phyloP scores from a whole-genome alignment of 1,139 yeast species.

The Eremothecium gossypii region DNA sequence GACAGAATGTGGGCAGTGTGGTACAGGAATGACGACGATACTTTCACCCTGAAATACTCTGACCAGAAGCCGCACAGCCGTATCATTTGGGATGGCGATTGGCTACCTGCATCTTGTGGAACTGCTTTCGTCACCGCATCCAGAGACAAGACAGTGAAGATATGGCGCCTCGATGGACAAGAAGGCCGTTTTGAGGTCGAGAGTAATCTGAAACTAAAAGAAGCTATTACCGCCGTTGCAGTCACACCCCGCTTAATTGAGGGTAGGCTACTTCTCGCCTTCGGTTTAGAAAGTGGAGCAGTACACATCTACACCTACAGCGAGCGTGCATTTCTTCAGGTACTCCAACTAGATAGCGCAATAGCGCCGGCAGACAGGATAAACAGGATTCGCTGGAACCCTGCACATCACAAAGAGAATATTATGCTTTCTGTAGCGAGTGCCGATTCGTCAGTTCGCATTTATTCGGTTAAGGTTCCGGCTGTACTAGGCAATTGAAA shows the following conservation, averaged over 20 bases:
- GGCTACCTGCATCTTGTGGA: constrained; percentile 47
- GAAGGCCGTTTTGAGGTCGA: constrained; percentile 25
- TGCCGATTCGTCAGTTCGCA: constrained; percentile 58
- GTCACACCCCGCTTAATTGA: constrained; percentile 32
- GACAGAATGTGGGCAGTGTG: constrained; percentile 83
- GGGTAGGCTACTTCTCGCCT: constrained; percentile 39
- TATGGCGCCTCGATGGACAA: constrained; percentile 43
- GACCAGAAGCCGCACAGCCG: constrained; percentile 76
- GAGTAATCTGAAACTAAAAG: constrained; percentile 33
- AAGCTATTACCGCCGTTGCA: constrained; percentile 70
- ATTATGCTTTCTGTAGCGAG: constrained; percentile 55
- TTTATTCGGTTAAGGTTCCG: constrained; percentile 35
- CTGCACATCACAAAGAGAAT: constrained; percentile 18
- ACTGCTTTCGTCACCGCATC: constrained; percentile 68
- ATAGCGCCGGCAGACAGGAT: constrained; percentile 55
- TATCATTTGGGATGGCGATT: constrained; percentile 92
- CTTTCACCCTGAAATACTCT: constrained; percentile 36
- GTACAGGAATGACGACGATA: constrained; percentile 40
- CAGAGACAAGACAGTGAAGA: constrained; percentile 70
- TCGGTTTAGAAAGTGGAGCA: constrained; percentile 67
- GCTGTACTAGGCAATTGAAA: background rate
- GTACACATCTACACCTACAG: constrained; percentile 31
- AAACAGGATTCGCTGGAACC: constrained; percentile 49
- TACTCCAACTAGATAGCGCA: constrained; percentile 30
- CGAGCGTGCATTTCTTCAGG: constrained; percentile 24